Conservation (phyloP, 805 yeast genomes). For the Diddensiella santjacobensis region DNA sequence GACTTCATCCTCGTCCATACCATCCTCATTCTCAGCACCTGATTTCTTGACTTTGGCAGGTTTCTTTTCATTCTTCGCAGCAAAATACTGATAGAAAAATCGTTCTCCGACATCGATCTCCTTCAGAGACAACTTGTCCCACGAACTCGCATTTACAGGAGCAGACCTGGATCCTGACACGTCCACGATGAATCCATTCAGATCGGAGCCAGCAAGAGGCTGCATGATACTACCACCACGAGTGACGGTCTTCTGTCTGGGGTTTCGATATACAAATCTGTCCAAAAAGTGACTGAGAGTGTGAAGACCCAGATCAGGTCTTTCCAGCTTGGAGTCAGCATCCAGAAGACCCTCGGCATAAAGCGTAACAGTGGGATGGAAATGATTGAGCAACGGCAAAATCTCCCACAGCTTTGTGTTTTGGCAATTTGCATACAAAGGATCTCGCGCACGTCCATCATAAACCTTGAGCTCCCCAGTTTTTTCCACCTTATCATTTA, state of each 20-base stretch:
- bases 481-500: constrained; percentile 40
- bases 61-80: constrained; percentile 46
- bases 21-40: constrained; percentile 35
- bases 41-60: constrained; percentile 28
- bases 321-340: constrained; percentile 38
- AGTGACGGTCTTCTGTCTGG: constrained; percentile 63
- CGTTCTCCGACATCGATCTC: constrained; percentile 81
- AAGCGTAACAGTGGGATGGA: constrained; percentile 85
- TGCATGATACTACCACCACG: constrained; percentile 96
- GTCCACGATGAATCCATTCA: constrained; percentile 38
- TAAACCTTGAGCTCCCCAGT: constrained; percentile 41
- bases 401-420: constrained; percentile 85
- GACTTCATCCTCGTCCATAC: constrained; percentile 59
- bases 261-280: constrained; percentile 90
- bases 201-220: constrained; percentile 75
- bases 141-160: constrained; percentile 82
- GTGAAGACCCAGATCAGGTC: constrained; percentile 89
- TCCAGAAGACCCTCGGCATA: constrained; percentile 53
- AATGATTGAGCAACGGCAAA: constrained; percentile 67
- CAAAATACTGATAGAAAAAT: constrained; percentile 84
- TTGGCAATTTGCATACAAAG: constrained; percentile 83
- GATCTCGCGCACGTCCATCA: constrained; percentile 89
- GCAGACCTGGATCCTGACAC: constrained; percentile 27
- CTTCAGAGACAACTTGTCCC: constrained; percentile 58
- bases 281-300: constrained; percentile 89